These are phyloP conservation scores for Phytopythium ostracodes DNA, from an alignment of 352 stramenopile genomes.

Conservation along the genomic window DNA sequence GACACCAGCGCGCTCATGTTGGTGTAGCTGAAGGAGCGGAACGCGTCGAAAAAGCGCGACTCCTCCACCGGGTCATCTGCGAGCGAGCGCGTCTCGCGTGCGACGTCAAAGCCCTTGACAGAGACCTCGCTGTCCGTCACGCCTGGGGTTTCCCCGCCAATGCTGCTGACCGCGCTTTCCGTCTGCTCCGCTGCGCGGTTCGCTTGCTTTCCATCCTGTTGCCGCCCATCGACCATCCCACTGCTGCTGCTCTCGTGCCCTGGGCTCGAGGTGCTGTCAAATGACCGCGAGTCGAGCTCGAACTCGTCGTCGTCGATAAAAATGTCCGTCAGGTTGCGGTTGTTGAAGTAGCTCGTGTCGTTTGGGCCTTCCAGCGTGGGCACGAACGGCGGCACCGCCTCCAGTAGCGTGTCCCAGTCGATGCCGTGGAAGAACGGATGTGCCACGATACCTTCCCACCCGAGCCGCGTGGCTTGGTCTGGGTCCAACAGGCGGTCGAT, in stretches of 20 bases:
- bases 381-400: conserved; percentile 81
- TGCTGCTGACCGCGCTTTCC: not conserved
- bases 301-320: conserved; percentile 86
- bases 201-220: conserved; percentile 1
- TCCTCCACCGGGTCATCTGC: not conserved
- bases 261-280: conserved; percentile 16
- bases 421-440: conserved; percentile 79
- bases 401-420: conserved; percentile 78
- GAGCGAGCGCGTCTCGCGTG: not conserved
- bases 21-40: conserved; percentile 81
- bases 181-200: not conserved
- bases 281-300: conserved; percentile 41
- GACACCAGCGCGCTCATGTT: conserved; percentile 84
- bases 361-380: conserved; percentile 80
- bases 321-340: conserved; percentile 80
- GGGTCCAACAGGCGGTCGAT: conserved; percentile 78
- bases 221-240: not conserved
- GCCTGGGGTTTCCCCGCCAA: not conserved
- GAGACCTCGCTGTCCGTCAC: conserved; percentile 2
- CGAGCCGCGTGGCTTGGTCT: conserved; percentile 56
- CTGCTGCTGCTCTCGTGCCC: not conserved
- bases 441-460: conserved; percentile 54
- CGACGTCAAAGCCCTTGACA: not conserved
- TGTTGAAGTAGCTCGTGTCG: conserved; percentile 91
- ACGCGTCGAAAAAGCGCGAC: conserved; percentile 30